phyloP scores from a whole-genome alignment of 2,329 filamentous ascomycete species.

The Chalaropsis thielavioides region DNA sequence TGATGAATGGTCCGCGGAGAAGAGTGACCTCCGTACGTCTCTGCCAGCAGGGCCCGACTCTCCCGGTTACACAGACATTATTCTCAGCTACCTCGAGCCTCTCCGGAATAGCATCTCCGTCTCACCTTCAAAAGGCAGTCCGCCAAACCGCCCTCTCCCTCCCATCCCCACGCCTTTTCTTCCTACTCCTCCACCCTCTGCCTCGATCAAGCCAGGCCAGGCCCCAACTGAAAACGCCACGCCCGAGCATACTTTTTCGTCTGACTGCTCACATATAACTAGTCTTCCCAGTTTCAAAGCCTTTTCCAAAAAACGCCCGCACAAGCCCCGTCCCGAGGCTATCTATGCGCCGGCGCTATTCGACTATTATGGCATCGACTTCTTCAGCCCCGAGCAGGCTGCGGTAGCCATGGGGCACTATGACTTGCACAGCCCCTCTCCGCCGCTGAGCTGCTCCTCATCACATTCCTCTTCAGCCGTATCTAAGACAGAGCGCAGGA shows the following conservation, averaged over 20 bases:
- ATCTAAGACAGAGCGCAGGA: too few relatives aligned
- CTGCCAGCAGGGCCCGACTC: not conserved
- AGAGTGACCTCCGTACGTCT: too few relatives aligned
- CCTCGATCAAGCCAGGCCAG: not conserved
- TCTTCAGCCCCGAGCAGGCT: constrained; percentile 15
- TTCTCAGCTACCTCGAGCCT: not conserved
- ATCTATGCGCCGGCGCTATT: constrained; percentile 13
- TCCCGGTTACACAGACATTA: constrained; percentile 4
- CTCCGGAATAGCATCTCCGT: not conserved
- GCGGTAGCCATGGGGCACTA: constrained; percentile 6
- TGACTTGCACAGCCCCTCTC: not conserved
- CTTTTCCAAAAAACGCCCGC: not conserved
- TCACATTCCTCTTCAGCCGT: not conserved
- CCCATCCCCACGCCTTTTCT: not conserved
- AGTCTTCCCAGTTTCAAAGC: not conserved
- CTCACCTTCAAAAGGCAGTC: not conserved
- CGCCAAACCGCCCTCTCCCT: not conserved
- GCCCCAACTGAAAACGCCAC: not conserved
- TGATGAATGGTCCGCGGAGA: not conserved
- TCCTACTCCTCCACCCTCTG: not conserved
- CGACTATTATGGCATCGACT: constrained; percentile 8
- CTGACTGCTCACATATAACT: not conserved
- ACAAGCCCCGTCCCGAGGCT: not conserved
- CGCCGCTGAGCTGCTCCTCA: not conserved
- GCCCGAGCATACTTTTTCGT: not conserved